Base-by-base conservation (phyloP, 129 eudicot species). In the Flaveria robusta region DNA sequence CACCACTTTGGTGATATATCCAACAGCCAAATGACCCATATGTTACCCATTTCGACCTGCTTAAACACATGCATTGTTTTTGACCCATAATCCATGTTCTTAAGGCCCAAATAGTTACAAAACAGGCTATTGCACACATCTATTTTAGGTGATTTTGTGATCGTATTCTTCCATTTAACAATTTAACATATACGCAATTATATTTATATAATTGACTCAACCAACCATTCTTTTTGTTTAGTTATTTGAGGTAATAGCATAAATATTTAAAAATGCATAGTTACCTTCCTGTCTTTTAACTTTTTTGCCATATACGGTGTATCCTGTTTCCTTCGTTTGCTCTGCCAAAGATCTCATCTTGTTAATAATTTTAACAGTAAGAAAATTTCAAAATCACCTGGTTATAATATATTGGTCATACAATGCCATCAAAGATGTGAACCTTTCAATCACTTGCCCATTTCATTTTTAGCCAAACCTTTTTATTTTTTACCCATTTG, bases 281-380 rank as follows among this genome's bases (percentile, higher is more conserved):
- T 49, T 86, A 92, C 97, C 96, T 86, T 87, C 83, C 82, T 88
- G 71, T 92, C 86, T 83, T 83, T 89, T 43, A 86, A 83, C 87
- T 77, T 89, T 84, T 83, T 92, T 59, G 86, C 90, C 76, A 79
- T 76, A 77, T 67, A 66, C 16, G 41, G 68, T 68, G 86, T 91
- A 58, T 89, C 96, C 55, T 78, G 96, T 87, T 92, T 92, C 86
- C 93, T 84, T 72, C 97, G 91, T 69, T 89, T 92, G 81, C 96
- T 87, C 97, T 92, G 96, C 47, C 66, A 85, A 82, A 81, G 26
- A 82, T 29, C 59, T 18, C 65, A 27, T 56, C 24, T 50, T 76
- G 34, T 81, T 81, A 78, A 68, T 60, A 74, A 74, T 66, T 52
- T 62, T 31, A 18, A 26, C 60, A 47, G 9, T 42, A 23, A 9